Conservation (phyloP, 2,329 filamentous ascomycete species). For the Lecanicillium sp. region DNA sequence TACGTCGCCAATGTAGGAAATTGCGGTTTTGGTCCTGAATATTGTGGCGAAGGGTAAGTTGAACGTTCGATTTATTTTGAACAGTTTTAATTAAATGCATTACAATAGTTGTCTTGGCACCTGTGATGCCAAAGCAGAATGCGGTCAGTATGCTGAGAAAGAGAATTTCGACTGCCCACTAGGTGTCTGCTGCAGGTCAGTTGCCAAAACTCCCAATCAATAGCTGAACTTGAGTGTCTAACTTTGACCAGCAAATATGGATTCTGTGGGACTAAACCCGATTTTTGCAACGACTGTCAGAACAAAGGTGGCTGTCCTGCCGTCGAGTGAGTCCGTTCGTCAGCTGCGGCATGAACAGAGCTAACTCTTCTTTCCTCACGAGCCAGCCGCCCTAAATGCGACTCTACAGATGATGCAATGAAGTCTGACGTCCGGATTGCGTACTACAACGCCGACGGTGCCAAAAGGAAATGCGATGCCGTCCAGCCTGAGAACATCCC, state of each 20-base stretch:
- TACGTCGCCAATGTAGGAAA: too few species aligned
- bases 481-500: slow-evolving; percentile 11
- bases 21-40: too few species aligned
- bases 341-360: too few species aligned
- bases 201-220: background rate
- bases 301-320: slow-evolving; percentile 15
- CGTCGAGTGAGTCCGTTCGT: background rate
- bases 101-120: slow-evolving; percentile 6
- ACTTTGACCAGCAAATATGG: slow-evolving; percentile 8
- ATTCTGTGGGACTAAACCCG: slow-evolving; percentile 12
- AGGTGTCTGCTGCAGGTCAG: slow-evolving; percentile 15
- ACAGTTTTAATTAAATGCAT: too few species aligned
- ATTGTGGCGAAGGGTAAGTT: too few species aligned
- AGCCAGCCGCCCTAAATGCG: slow-evolving; percentile 5
- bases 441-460: slow-evolving; percentile 8
- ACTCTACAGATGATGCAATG: slow-evolving; percentile 3
- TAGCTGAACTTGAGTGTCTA: background rate
- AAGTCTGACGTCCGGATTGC: background rate
- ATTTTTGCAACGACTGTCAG: slow-evolving; percentile 20
- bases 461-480: slow-evolving; percentile 6
- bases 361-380: too few species aligned
- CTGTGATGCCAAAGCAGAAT: slow-evolving; percentile 15
- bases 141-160: slow-evolving; percentile 12
- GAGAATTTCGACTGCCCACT: slow-evolving; percentile 12
- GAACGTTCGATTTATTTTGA: too few species aligned